These are phyloP conservation scores for Nemophila menziesii DNA, from an alignment of 257 asterid genomes.

Conservation along the genomic window DNA sequence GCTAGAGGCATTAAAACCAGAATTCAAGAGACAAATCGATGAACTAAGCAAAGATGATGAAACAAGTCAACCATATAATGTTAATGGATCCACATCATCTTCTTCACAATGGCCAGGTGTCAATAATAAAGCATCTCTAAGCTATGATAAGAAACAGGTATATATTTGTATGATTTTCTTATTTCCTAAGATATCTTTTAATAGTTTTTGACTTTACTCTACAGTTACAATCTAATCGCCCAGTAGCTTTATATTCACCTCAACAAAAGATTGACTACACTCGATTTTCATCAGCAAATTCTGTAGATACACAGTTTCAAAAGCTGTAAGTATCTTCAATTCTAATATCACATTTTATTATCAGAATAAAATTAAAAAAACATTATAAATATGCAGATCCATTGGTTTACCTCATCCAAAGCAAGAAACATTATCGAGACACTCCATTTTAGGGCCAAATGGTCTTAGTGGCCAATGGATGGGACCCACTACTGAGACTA, in stretches of 20 bases:
- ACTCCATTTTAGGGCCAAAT: constrained; percentile 75
- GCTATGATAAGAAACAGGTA: constrained; percentile 42
- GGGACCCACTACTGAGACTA: constrained; percentile 55
- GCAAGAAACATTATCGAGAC: constrained; percentile 86
- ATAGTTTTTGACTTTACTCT: constrained; percentile 12
- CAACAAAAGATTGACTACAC: constrained; percentile 31
- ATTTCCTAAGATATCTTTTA: not conserved
- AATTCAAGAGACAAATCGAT: constrained; percentile 35
- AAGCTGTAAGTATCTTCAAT: constrained; percentile 44
- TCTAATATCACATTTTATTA: not conserved
- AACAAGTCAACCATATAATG: constrained; percentile 23
- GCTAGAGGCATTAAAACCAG: constrained; percentile 70
- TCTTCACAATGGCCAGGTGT: constrained; percentile 10
- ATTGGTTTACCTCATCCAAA: constrained; percentile 68
- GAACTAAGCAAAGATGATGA: constrained; percentile 29
- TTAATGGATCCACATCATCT: constrained; percentile 21
- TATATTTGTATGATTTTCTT: not conserved
- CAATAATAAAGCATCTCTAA: constrained; percentile 24
- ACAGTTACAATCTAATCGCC: constrained; percentile 28
- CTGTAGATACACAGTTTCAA: constrained; percentile 52
- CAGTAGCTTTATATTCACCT: constrained; percentile 34
- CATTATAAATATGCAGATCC: constrained; percentile 39
- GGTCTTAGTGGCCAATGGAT: constrained; percentile 85
- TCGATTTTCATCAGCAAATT: constrained; percentile 38
- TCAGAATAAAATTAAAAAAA: not conserved